These are phyloP conservation scores for Sphagnum tenellum DNA, from an alignment of 225 moss, liverwort and hornwort genomes.

Conservation along the genomic window DNA sequence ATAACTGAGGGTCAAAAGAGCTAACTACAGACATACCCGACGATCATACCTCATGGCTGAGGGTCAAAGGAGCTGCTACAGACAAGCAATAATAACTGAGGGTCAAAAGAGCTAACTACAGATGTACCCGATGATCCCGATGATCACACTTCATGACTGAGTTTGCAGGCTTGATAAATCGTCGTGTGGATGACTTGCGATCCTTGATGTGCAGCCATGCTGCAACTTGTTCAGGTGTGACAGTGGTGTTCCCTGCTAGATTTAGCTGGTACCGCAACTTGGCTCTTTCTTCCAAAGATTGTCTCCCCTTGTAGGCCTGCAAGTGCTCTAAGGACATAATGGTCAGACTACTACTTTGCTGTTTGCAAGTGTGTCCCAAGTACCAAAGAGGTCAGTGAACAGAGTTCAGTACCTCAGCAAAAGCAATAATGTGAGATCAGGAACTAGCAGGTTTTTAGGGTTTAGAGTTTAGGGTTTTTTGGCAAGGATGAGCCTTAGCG, in stretches of 20 bases:
- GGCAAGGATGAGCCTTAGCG: too few species aligned
- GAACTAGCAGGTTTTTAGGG: background rate
- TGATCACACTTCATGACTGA: conserved; percentile 80
- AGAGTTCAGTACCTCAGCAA: background rate
- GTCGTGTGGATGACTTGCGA: conserved; percentile 59
- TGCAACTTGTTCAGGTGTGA: conserved; percentile 77
- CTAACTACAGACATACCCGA: conserved; percentile 20
- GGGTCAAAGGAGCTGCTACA: background rate
- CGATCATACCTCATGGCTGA: conserved; percentile 78
- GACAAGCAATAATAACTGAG: too few species aligned
- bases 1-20: too few species aligned
- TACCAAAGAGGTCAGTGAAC: background rate
- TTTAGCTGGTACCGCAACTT: conserved; percentile 49
- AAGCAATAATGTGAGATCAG: too few species aligned
- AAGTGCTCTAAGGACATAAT: background rate
- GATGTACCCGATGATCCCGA: conserved; percentile 34
- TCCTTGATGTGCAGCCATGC: conserved; percentile 83
- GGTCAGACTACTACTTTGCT: background rate
- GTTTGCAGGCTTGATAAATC: conserved; percentile 60
- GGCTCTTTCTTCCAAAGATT: conserved; percentile 78
- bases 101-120: background rate
- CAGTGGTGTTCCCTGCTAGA: conserved; percentile 55
- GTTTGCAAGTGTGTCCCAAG: background rate
- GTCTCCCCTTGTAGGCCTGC: conserved; percentile 84
- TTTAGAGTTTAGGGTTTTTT: background rate